phyloP scores from a whole-genome alignment of 805 yeast species.

The Cyberlindnera veronae region DNA sequence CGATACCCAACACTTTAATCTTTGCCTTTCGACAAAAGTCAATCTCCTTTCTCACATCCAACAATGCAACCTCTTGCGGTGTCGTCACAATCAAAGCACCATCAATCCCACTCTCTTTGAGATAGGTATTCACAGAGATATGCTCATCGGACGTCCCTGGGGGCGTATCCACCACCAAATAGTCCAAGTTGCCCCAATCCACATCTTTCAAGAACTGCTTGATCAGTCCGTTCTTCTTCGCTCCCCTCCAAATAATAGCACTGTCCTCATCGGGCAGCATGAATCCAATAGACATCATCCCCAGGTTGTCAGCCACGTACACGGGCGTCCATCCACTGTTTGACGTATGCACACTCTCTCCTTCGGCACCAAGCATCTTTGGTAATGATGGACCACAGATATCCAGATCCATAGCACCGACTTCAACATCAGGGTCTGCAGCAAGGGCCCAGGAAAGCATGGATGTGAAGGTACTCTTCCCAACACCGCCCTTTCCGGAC shows the following conservation, averaged over 20 bases:
- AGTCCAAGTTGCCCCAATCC: slow-evolving; percentile 89
- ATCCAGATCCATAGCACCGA: slow-evolving; percentile 96
- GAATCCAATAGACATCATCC: slow-evolving; percentile 92
- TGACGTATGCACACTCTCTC: slow-evolving; percentile 83
- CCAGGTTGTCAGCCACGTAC: slow-evolving; percentile 90
- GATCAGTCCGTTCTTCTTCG: slow-evolving; percentile 90
- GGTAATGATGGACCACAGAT: slow-evolving; percentile 98
- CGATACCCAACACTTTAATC: slow-evolving; percentile 81
- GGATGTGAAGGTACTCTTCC: slow-evolving; percentile 92
- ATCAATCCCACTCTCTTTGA: slow-evolving; percentile 88
- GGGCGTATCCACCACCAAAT: slow-evolving; percentile 90
- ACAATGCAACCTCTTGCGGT: slow-evolving; percentile 94
- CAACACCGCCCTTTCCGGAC: slow-evolving; percentile 94
- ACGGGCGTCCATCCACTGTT: slow-evolving; percentile 96
- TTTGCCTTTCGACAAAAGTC: slow-evolving; percentile 92
- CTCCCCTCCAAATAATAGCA: slow-evolving; percentile 96
- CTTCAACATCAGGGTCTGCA: slow-evolving; percentile 59
- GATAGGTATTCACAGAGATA: slow-evolving; percentile 78
- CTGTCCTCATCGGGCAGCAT: slow-evolving; percentile 92
- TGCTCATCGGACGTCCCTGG: slow-evolving; percentile 99
- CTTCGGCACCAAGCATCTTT: slow-evolving; percentile 86
- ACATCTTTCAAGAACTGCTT: slow-evolving; percentile 93
- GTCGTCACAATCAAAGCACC: slow-evolving; percentile 96
- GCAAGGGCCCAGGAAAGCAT: slow-evolving; percentile 98
- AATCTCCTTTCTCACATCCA: slow-evolving; percentile 94